phyloP scores from a whole-genome alignment of 2,329 filamentous ascomycete genomes.

The Capronia coronata region DNA sequence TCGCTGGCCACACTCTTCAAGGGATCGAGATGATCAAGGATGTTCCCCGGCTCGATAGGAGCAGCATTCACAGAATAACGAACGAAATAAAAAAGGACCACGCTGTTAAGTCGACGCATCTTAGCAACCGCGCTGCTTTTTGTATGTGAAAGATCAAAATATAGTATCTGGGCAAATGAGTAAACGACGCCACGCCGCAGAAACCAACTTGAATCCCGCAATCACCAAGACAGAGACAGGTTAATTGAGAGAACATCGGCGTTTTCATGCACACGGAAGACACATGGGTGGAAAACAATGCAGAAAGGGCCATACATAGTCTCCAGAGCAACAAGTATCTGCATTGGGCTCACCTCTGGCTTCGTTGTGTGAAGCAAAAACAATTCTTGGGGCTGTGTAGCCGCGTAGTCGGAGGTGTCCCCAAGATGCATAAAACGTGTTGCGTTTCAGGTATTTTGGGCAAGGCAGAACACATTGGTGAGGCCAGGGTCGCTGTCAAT shows the following conservation, averaged over 20 bases:
- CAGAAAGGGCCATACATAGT: conserved; percentile 8
- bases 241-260: too few relatives aligned
- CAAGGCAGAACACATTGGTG: conserved; percentile 20
- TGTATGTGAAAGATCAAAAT: background rate
- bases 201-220: background rate
- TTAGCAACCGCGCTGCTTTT: background rate
- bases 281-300: too few relatives aligned
- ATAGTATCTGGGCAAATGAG: background rate
- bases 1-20: conserved; percentile 17
- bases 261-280: too few relatives aligned
- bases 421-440: conserved; percentile 6
- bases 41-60: background rate
- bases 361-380: conserved; percentile 7
- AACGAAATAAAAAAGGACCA: conserved; percentile 2
- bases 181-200: background rate
- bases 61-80: conserved; percentile 4
- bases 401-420: background rate
- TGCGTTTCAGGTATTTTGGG: conserved; percentile 24
- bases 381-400: conserved; percentile 21
- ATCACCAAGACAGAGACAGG: background rate
- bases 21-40: conserved; percentile 2
- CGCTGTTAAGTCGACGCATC: background rate
- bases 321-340: conserved; percentile 8
- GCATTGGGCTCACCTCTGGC: conserved; percentile 11
- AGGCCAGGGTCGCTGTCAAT: background rate